Evolutionary conservation across 2,329 filamentous ascomycete genomes (phyloP), one percentile per base, ranked within the genome.

Genomic region (Hypoxylon sp.): DNA sequence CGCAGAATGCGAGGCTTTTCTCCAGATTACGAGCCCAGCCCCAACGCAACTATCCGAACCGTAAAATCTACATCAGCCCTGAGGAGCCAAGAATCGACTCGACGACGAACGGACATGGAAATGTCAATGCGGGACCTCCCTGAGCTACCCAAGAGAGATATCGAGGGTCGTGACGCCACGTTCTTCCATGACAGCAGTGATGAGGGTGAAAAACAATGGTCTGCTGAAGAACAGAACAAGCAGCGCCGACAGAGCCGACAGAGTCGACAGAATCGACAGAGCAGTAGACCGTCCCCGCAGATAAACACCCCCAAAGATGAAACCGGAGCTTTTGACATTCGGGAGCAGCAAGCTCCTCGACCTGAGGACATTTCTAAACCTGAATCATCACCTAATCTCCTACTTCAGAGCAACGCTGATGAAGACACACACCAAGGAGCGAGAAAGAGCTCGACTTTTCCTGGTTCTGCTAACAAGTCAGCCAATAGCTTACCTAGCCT

Each of bases 21-120:
- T 15, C 88, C 88, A 10, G 88, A 89, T 49, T 92, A 92, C 72
- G 88, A 88, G 41, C 88, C 88, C 10, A 86, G 87, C 60, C 84
- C 86, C 33, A 88, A 85, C 70, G 88, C 89, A 23, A 86, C 85
- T n/a, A 89, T 92, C 35, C 83, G 88, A 50, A 76, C 82, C n/a
- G 84, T 90, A 29, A 79, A 80, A 50, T 75, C 80, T 4, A 78
- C 77, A 31, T 77, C 79, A 8, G 73, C 71, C 4, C 63, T 73
- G 10, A 67, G 70, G 33, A 70, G 43, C 23, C 67, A 68, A 8
- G 66, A 70, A 17, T 65, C 67, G 8, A 24, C 63, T 11, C 66
- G 62, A 43, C 67, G 66, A 47, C 61, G 65, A 29, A 59, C 56
- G 11, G 63, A 67, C 11, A 52, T 67, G 10, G 67, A 72, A 6